phyloP scores from a whole-genome alignment of 2,329 filamentous ascomycete species.

The Talaromyces sp. region DNA sequence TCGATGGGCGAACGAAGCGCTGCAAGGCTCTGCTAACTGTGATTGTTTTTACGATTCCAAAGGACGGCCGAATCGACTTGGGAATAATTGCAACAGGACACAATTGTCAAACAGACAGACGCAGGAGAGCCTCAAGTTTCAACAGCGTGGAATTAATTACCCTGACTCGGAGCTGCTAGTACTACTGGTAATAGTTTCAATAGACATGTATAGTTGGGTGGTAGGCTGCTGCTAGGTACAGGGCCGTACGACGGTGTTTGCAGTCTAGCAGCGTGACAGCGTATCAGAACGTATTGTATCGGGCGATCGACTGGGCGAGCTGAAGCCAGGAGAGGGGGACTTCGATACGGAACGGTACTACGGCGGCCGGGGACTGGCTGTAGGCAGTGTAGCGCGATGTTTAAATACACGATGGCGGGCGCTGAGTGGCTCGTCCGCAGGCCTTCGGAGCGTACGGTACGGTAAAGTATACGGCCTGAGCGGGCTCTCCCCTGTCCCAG shows the following conservation, averaged over 20 bases:
- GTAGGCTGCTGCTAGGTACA: not conserved
- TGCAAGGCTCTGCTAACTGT: not conserved
- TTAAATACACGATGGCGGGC: not conserved
- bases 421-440: not conserved
- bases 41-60: not conserved
- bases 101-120: not conserved
- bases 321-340: not conserved
- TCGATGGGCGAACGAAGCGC: not conserved
- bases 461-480: not conserved
- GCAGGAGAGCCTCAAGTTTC: not conserved
- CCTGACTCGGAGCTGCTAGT: not conserved
- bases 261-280: not conserved
- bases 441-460: not conserved
- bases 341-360: not conserved
- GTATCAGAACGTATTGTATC: not conserved
- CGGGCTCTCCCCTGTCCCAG: not conserved
- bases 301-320: not conserved
- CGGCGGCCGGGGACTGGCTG: not conserved
- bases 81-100: not conserved
- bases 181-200: not conserved
- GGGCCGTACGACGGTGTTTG: not conserved
- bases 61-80: not conserved
- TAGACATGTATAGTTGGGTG: not conserved
- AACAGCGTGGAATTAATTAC: not conserved
- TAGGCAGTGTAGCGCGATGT: not conserved